Evolutionary conservation across 148 eudicot species (phyloP).

Genomic region (Chenopodium berlandieri): DNA sequence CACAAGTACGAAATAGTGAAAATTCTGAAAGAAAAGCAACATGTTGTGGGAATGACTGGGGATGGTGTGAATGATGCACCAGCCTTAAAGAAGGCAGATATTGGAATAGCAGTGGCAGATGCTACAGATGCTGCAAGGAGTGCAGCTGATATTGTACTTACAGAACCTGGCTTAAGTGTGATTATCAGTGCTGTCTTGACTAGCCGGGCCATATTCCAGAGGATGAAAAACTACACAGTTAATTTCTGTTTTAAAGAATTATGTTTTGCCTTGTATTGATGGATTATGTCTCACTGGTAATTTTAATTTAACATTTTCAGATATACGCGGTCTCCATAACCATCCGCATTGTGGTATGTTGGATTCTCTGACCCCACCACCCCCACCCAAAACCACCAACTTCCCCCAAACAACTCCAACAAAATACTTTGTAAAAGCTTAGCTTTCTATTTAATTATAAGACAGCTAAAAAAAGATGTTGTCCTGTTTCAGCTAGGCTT

Average conservation of each 20-base stretch:
- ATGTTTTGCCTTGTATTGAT: neutral
- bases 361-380: neutral
- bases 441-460: neutral
- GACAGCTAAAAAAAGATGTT: neutral
- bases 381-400: neutral
- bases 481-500: slow-evolving; percentile 61
- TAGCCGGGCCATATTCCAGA: slow-evolving; percentile 72
- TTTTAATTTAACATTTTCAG: slow-evolving; percentile 36
- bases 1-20: slow-evolving; percentile 70
- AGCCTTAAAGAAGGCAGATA: slow-evolving; percentile 76
- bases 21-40: slow-evolving; percentile 67
- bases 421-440: neutral
- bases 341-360: slow-evolving; percentile 72
- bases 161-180: slow-evolving; percentile 78
- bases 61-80: slow-evolving; percentile 80
- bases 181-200: slow-evolving; percentile 69
- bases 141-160: slow-evolving; percentile 70
- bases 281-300: neutral
- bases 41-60: slow-evolving; percentile 70
- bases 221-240: slow-evolving; percentile 79
- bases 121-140: slow-evolving; percentile 75
- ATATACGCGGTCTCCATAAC: slow-evolving; percentile 74
- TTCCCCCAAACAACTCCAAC: too few species aligned
- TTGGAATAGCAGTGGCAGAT: slow-evolving; percentile 74
- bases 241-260: slow-evolving; percentile 1